phyloP scores from a whole-genome alignment of 257 asterid genomes.

The Echium plantagineum region DNA sequence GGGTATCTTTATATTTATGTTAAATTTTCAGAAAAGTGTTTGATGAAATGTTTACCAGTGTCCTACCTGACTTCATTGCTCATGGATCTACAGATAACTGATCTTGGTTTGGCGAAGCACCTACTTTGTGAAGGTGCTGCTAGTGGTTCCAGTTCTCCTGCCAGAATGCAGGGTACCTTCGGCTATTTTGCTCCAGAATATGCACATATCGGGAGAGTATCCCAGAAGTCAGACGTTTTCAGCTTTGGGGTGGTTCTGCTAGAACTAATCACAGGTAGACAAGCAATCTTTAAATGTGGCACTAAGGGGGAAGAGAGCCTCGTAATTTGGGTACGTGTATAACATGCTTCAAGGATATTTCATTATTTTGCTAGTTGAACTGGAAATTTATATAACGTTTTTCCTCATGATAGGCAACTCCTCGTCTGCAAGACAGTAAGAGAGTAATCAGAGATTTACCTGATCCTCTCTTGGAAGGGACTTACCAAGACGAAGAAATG shows the following conservation, averaged over 20 bases:
- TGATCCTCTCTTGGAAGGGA: slow-evolving; percentile 59
- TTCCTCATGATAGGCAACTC: slow-evolving; percentile 46
- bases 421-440: slow-evolving; percentile 66
- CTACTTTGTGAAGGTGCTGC: slow-evolving; percentile 52
- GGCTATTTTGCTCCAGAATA: slow-evolving; percentile 98
- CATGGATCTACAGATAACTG: slow-evolving; percentile 56
- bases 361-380: not conserved
- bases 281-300: slow-evolving; percentile 54
- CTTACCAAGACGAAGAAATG: slow-evolving; percentile 73
- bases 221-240: slow-evolving; percentile 90
- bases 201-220: slow-evolving; percentile 75
- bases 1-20: not conserved
- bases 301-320: slow-evolving; percentile 66
- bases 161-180: slow-evolving; percentile 92
- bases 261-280: slow-evolving; percentile 77
- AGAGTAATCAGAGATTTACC: slow-evolving; percentile 76
- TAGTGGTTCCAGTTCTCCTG: slow-evolving; percentile 79
- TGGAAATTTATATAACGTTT: not conserved
- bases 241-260: slow-evolving; percentile 98
- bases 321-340: slow-evolving; percentile 75
- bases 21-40: not conserved
- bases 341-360: too few relatives aligned
- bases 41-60: not conserved
- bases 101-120: slow-evolving; percentile 98
- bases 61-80: not conserved